Base-by-base conservation (phyloP, 768 basidiomycete species). In the Leucosporidium yakuticum region DNA sequence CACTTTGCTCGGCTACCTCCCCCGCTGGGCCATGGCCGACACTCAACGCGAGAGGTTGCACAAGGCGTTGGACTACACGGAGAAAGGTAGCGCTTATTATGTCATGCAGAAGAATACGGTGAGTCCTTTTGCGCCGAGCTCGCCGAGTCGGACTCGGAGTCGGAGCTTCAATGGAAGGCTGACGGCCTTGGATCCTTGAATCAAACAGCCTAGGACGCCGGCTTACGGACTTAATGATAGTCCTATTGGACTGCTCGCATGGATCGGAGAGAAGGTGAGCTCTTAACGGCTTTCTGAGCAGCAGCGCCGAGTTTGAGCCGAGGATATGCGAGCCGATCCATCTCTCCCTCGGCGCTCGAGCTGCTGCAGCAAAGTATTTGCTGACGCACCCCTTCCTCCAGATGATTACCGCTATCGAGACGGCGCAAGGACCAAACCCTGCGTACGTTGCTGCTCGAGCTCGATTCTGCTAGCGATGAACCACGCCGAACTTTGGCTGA, bases 261-360 rank as follows among this genome's bases (percentile, higher is more conserved):
- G 73, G 69, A 74, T 75, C 36, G 73, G 69, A 15, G 70, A 75
- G 17, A 75, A 74, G 68, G 64, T 63, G n/a, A 23, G 47, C 14
- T 31, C 34, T 31, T 32, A n/a, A n/a, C n/a, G n/a, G 12, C 25
- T 29, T 11, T 15, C 14, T 23, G 5, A 2, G 29, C 4, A 11
- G 6, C 15, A 32, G 25, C 8, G 5, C 17, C 27, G 2, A 2
- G 5, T 14, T 27, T 4, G 23, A 5, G 11, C 4, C 6, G 14
- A 14, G 23, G 12, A 2, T 2, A 27, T 4, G 25, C 11, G 39
- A 8, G 39, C 14, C 39, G 39, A 44, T 3, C 8, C 6, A 44
- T 44, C 39, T 8, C 39, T 15, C n/a, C n/a, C n/a, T n/a, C n/a
- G n/a, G n/a, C n/a, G n/a, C n/a, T n/a, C n/a, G n/a, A n/a, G n/a